Evolutionary conservation across 2,329 filamentous ascomycete genomes (phyloP), one percentile per base, ranked within the genome.

Genomic region (Bisporella sp.): DNA sequence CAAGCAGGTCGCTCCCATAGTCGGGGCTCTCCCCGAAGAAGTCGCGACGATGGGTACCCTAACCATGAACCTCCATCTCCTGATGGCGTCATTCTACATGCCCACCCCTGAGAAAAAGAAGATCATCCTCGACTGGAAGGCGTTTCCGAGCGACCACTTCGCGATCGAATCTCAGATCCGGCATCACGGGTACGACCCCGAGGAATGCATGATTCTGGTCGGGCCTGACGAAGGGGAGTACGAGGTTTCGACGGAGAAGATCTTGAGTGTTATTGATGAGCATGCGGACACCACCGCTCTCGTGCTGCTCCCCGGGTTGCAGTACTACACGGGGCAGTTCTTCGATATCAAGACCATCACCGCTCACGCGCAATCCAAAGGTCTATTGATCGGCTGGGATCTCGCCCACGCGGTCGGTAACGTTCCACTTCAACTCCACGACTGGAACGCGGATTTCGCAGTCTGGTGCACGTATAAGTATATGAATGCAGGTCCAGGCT

Each of bases 71-170:
- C 60, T 88, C 46, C 84, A 88, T 67, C 62, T 87, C 11, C 69
- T 86, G 51, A 79, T 88, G 78, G 77, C 80, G 31, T 84, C 81
- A 63, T 88, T 88, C 68, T 87, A 87, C 63, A 72, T 69, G 5
- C 84, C 84, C 1, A 82, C 74, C 0, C 68, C 71, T 44, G 71
- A 77, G 32, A 74, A 75, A 48, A 80, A 77, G 60, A 87, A 85
- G 66, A 82, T 88, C 50, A 80, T 87, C 47, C 71, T 87, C 37
- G 63, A 96, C 67, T 88, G 87, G 68, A 90, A 90, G 64, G 89
- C 90, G 0, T 96, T 96, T 59, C 91, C 90, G 0, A 91, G 86
- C 66, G 90, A 96, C 63, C 85, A 89, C 67, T 95, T 91, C 65
- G 88, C 87, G 4, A 81, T 93, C 31, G 84, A 91, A 66, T 91